Percentiles rank a stretch among this genome's conserved stretches.
Conservation (phyloP, 192 early-diverging fungal species). For the Coemansia sp. region DNA sequence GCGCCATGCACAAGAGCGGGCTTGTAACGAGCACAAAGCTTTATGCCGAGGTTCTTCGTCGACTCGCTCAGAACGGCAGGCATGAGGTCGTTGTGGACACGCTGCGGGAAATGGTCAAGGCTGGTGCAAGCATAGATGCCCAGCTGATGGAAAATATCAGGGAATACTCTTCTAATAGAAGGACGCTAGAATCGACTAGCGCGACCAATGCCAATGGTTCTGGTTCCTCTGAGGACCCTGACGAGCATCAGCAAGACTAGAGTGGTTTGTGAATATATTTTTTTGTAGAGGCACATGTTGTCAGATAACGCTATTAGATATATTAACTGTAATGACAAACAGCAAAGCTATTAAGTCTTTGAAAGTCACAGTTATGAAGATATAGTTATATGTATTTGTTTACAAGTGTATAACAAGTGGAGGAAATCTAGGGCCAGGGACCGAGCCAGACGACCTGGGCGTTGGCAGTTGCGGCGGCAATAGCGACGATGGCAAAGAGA, state of each 20-base stretch:
- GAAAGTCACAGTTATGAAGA: background rate
- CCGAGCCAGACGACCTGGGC: slow-evolving; percentile 7
- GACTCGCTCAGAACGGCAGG: slow-evolving; percentile 2
- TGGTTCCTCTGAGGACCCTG: background rate
- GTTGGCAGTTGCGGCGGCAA: background rate
- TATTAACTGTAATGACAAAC: no score
- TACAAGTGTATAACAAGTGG: background rate
- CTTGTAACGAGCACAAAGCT: slow-evolving; percentile 11
- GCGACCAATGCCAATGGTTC: background rate
- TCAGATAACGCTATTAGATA: background rate
- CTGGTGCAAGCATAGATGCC: background rate
- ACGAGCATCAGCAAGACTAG: background rate
- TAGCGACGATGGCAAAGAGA: background rate
- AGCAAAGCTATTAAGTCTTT: no score
- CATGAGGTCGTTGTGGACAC: slow-evolving; percentile 17
- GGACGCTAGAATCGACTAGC: background rate
- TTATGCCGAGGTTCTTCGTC: slow-evolving; percentile 21
- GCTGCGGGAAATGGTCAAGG: slow-evolving; percentile 28
- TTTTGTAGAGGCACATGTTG: background rate
- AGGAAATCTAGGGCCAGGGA: slow-evolving; percentile 1
- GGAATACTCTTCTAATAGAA: slow-evolving; percentile 10
- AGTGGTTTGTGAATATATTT: slow-evolving; percentile 9
- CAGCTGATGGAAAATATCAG: slow-evolving; percentile 21
- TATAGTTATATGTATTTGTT: background rate
- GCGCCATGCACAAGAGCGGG: slow-evolving; percentile 23